Evolutionary conservation across 805 yeast genomes (phyloP), one percentile per base, ranked within the genome.

Genomic region (Clavispora fructus): DNA sequence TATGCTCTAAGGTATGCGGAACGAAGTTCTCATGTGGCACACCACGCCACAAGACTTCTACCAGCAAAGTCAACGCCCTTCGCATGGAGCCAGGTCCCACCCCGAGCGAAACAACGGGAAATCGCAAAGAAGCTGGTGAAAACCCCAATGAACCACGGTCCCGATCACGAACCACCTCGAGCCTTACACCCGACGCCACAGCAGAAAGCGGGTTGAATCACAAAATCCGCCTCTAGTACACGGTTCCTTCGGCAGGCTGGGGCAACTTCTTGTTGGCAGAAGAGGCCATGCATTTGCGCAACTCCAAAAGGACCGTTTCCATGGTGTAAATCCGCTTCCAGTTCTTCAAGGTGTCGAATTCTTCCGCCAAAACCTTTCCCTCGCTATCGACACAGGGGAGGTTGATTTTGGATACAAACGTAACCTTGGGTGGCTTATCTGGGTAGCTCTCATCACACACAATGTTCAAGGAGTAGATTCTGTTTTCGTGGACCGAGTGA

Each of bases 291-390:
- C 58, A 55, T 56, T 86, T 86, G 71, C 99, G 80, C 58, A 94
- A 69, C 59, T 91, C 98, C 53, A 91, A 76, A 53, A 94, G 74
- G 7, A 94, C 75, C n/a, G 90, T 86, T 67, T 94, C 99, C 90
- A 94, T 88, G 39, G 91, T 87, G 63, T 85, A 87, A n/a, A 81
- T 74, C 61, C 95, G 77, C 64, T 85, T 89, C 99, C 99, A 94
- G 55, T 79, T 75, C 45, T 78, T 76, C 63, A 94, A 77, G 13
- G 84, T 81, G 35, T 83, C 83, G 55, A 94, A 83, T 52, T 80
- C 46, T 6, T 51, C 52, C 4, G 55, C 62, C 41, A 63, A 50
- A 1, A 71, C 76, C 64, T 71, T 39, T 84, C 99, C 60, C 69
- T 76, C 39, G 59, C 71, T 32, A 62, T 85, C 85, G n/a, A 94